A percentile compares a stretch with the other conserved stretches of the same genome.
These are phyloP conservation scores for Heliamphora exappendiculata DNA, from an alignment of 148 eudicot genomes.

Conservation along the genomic window DNA sequence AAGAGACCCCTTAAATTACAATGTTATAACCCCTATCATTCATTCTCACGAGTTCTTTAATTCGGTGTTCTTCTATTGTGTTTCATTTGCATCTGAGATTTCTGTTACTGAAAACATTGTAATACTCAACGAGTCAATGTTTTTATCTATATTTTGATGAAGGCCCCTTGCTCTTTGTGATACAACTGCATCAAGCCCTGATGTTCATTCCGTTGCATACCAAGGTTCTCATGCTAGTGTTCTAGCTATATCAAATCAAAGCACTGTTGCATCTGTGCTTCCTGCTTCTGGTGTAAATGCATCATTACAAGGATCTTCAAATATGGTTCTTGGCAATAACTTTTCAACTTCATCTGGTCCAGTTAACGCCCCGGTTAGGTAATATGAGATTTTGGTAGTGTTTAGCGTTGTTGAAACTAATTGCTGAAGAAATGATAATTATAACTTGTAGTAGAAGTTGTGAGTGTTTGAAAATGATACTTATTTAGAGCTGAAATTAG, in stretches of 20 bases:
- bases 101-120: background rate
- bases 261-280: conserved; percentile 22
- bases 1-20: conserved; percentile 1
- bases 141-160: conserved; percentile 16
- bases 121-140: background rate
- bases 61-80: background rate
- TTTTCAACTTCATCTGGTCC: conserved; percentile 30
- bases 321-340: conserved; percentile 28
- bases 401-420: too few species aligned
- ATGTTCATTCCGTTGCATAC: conserved; percentile 47
- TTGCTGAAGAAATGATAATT: too few species aligned
- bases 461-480: too few species aligned
- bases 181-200: conserved; percentile 50
- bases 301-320: conserved; percentile 27
- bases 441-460: too few species aligned
- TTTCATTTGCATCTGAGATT: conserved; percentile 13
- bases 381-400: conserved; percentile 18
- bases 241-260: conserved; percentile 25
- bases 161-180: conserved; percentile 95
- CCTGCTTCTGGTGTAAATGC: conserved; percentile 28
- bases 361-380: conserved; percentile 47
- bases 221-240: conserved; percentile 40
- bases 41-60: background rate
- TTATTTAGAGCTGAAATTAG: too few species aligned
- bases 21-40: background rate